These are phyloP conservation scores for Aureobasidium sp. DNA, from an alignment of 2,329 filamentous ascomycete species.

Conservation along the genomic window DNA sequence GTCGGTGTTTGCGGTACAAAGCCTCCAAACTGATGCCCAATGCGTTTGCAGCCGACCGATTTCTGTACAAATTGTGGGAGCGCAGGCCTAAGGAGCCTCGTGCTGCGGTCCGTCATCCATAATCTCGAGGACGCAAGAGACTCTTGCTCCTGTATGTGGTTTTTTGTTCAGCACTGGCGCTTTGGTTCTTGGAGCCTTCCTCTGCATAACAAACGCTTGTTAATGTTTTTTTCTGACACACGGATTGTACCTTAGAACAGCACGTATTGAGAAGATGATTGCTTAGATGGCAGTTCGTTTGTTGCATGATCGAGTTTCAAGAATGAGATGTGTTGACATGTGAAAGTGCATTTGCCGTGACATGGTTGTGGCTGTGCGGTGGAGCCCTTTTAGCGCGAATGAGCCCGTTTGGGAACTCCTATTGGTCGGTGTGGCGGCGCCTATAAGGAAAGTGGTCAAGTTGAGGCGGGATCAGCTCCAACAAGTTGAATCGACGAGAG, in stretches of 20 bases:
- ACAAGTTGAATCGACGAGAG: neutral
- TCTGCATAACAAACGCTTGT: neutral
- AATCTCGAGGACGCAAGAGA: no score
- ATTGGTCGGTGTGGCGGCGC: conserved; percentile 14
- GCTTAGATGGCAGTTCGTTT: neutral
- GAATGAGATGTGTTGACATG: no score
- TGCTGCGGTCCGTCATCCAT: no score
- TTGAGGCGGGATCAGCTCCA: neutral
- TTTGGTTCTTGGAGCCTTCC: neutral
- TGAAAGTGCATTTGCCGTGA: neutral
- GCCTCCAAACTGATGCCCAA: no score
- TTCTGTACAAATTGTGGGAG: no score
- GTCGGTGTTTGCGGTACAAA: no score
- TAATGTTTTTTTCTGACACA: neutral
- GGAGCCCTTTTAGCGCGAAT: neutral
- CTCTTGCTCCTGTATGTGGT: no score
- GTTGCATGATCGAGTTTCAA: neutral
- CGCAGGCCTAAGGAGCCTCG: no score
- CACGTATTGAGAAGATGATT: neutral
- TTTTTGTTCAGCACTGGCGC: neutral
- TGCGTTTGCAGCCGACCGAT: no score
- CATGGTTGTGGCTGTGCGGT: conserved; percentile 2
- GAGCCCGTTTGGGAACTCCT: neutral
- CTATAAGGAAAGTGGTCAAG: conserved; percentile 5
- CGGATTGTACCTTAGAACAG: neutral